Evolutionary conservation across 202 grass and related monocot genomes (phyloP).

Genomic region (Eragrostis tef): DNA sequence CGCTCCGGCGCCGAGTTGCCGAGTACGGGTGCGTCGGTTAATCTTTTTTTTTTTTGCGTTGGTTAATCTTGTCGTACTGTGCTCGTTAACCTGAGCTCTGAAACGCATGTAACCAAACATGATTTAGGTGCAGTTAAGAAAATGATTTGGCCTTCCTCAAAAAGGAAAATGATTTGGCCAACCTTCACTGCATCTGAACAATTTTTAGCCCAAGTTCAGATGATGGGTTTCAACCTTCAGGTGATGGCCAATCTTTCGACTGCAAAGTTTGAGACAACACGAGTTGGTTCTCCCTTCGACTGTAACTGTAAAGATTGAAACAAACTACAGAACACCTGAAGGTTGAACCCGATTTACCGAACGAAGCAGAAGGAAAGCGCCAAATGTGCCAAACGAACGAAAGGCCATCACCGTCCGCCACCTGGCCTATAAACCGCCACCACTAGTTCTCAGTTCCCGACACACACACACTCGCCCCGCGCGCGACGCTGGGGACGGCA

Average conservation of each 20-base stretch:
- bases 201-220: too few species aligned
- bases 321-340: neutral
- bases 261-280: too few species aligned
- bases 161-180: too few species aligned
- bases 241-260: too few species aligned
- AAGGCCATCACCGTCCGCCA: neutral
- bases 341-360: neutral
- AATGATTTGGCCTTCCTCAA: too few species aligned
- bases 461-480: neutral
- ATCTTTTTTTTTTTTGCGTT: too few species aligned
- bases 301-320: neutral
- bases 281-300: neutral
- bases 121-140: neutral
- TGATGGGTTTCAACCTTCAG: too few species aligned
- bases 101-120: neutral
- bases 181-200: too few species aligned
- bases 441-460: neutral
- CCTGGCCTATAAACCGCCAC: conserved; percentile 35
- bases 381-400: neutral
- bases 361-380: too few species aligned
- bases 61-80: neutral
- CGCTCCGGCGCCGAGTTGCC: neutral
- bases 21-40: neutral
- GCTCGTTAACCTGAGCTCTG: neutral
- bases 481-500: conserved; percentile 29